phyloP scores from a whole-genome alignment of 352 stramenopile species.

The Pythium volutum region DNA sequence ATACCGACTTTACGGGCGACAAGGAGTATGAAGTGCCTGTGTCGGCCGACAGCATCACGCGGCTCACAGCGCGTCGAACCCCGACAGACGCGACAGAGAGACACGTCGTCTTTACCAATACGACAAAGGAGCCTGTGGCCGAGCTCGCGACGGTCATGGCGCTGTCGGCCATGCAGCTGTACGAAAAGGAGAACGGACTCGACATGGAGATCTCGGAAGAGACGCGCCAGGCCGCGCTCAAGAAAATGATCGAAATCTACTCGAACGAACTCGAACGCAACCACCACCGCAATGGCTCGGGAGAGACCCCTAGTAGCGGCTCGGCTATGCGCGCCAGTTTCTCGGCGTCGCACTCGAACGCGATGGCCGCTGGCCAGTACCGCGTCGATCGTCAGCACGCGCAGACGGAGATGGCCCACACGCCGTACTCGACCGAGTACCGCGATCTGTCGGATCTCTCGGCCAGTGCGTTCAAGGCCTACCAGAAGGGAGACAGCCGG shows the following conservation, averaged over 20 bases:
- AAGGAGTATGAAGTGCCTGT: conserved; percentile 26
- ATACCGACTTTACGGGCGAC: conserved; percentile 15
- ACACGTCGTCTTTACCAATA: not conserved
- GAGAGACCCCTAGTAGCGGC: too few species aligned
- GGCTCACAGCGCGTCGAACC: not conserved
- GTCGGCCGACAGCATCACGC: not conserved
- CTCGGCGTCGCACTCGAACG: not conserved
- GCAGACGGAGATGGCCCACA: conserved; percentile 17
- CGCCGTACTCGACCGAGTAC: conserved; percentile 31
- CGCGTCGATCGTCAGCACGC: conserved; percentile 17
- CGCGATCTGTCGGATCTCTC: conserved; percentile 61
- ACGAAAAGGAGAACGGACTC: conserved; percentile 57
- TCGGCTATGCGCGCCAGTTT: conserved; percentile 21
- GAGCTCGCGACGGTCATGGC: conserved; percentile 63
- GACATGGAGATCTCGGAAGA: conserved; percentile 49
- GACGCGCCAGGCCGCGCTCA: conserved; percentile 50
- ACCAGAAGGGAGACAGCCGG: conserved; percentile 34
- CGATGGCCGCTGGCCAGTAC: not conserved
- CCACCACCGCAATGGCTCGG: too few species aligned
- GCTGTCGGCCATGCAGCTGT: conserved; percentile 73
- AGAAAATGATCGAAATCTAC: conserved; percentile 80
- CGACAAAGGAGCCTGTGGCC: conserved; percentile 14
- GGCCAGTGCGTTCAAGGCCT: conserved; percentile 58
- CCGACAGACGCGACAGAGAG: not conserved
- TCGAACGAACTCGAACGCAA: conserved; percentile 60